Evolutionary conservation across 2,329 filamentous ascomycete species (phyloP), one percentile per base, ranked within the genome.

Genomic region (Curvularia sp.): DNA sequence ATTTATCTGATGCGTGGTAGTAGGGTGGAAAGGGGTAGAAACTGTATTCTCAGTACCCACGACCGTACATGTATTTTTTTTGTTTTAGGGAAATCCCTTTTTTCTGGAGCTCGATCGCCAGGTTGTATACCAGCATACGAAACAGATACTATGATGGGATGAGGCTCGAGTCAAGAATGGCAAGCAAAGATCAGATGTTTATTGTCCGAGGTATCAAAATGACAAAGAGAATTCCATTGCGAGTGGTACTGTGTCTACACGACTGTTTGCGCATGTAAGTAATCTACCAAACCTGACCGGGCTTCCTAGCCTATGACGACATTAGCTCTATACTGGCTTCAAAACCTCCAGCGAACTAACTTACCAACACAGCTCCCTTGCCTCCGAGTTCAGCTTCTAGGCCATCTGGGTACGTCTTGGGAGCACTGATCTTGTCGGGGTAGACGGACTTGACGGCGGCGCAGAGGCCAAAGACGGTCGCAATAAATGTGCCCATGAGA

Each of bases 311-410:
- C 68, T 71, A 13, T 32, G 10, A 25, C 27, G 9, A 12, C 7
- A 30, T 70, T 53, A 71, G 63, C 30, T 34, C 10, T 9, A 13
- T 1, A 15, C 15, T 13, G 15, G 18, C 15, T 36, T 21, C 15
- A 2, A 4, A 1, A 23, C 1, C 13, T 1, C 4, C 10, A 21
- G 0, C 1, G n/a, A n/a, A 1, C 1, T 1, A 75, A 43, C 78
- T 71, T 62, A 80, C 78, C 63, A 62, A 63, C 28, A 81, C 55
- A 42, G 80, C 78, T n/a, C 70, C 56, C 47, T 78, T 74, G 5
- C 81, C 81, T 56, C 81, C 81, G 3, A 83, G 72, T 67, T 83
- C 81, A 28, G 68, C 73, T 65, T 83, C 80, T 50, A 83, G 66
- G 15, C 81, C 81, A 59, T 74, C 80, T 13, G 78, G 74, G 63